Evolutionary conservation across 805 yeast species (phyloP).

Genomic region (Naumovozyma castellii): DNA sequence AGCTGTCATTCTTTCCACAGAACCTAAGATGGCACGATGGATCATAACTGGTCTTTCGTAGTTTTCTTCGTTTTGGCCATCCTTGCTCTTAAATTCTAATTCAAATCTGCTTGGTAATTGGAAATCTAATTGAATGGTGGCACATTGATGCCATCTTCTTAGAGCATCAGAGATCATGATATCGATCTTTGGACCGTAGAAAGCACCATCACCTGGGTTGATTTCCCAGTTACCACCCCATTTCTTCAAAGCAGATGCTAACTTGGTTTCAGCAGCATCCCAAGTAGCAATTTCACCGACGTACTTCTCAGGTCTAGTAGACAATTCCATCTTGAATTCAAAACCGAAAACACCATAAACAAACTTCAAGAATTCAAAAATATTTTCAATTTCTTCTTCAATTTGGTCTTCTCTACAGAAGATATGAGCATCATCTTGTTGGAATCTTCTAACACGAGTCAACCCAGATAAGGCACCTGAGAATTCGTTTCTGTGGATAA

Average conservation of each 20-base stretch:
- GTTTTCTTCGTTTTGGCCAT: conserved; percentile 36
- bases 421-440: conserved; percentile 97
- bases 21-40: conserved; percentile 97
- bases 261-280: conserved; percentile 81
- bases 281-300: conserved; percentile 93
- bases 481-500: conserved; percentile 91
- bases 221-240: conserved; percentile 91
- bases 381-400: conserved; percentile 70
- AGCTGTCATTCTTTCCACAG: conserved; percentile 98
- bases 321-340: conserved; percentile 91
- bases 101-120: conserved; percentile 93
- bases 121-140: conserved; percentile 97
- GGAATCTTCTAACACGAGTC: conserved; percentile 97
- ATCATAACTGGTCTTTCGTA: conserved; percentile 93
- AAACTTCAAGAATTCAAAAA: conserved; percentile 75
- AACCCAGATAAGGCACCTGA: conserved; percentile 91
- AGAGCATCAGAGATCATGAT: conserved; percentile 91
- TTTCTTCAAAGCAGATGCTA: conserved; percentile 70
- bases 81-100: conserved; percentile 69
- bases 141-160: conserved; percentile 97
- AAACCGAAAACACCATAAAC: conserved; percentile 90
- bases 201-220: conserved; percentile 96
- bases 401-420: conserved; percentile 92
- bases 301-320: conserved; percentile 94
- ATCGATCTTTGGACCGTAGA: conserved; percentile 93